phyloP scores from a whole-genome alignment of 2,329 filamentous ascomycete genomes.

The Talaromyces sp. region DNA sequence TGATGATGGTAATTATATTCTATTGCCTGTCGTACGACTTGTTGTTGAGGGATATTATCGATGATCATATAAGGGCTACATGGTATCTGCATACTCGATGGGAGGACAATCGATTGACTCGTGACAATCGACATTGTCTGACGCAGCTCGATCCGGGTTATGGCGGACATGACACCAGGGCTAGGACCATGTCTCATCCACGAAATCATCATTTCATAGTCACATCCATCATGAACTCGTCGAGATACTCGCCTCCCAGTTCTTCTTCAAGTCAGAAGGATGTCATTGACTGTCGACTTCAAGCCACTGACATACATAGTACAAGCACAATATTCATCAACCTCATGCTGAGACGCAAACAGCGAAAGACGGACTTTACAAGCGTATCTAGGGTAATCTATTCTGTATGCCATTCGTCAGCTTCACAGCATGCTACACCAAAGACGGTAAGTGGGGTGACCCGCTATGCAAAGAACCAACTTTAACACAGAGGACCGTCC shows the following conservation, averaged over 20 bases:
- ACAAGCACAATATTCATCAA: neutral
- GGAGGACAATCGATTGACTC: neutral
- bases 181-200: neutral
- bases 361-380: neutral
- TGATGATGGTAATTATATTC: neutral
- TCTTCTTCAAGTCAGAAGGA: neutral
- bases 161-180: neutral
- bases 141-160: neutral
- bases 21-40: neutral
- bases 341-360: neutral
- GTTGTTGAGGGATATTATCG: neutral
- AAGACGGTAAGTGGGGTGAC: neutral
- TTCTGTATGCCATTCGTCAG: neutral
- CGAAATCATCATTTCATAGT: neutral
- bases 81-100: neutral
- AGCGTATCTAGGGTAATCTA: neutral
- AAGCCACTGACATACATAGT: neutral
- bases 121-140: neutral
- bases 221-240: neutral
- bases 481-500: slow-evolving; percentile 2
- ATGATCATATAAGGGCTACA: neutral
- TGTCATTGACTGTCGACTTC: neutral
- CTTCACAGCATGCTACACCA: neutral
- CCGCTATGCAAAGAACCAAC: neutral
- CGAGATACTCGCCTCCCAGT: neutral